Evolutionary conservation across 441 rosid species (phyloP).

Genomic region (Populus hybrid): DNA sequence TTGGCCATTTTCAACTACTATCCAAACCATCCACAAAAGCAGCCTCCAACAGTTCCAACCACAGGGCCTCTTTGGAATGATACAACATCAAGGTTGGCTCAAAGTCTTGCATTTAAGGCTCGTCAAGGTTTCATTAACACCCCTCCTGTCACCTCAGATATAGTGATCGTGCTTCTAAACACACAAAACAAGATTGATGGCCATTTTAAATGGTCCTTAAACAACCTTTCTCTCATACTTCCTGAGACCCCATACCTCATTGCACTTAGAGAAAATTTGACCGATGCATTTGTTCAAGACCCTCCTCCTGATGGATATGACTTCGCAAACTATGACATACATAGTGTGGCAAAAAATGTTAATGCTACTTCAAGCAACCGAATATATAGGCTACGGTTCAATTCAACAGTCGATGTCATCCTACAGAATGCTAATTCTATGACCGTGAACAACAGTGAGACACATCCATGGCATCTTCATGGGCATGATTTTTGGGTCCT

Average conservation of each 20-base stretch:
- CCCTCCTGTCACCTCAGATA: constrained; percentile 53
- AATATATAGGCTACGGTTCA: constrained; percentile 47
- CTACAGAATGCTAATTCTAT: constrained; percentile 62
- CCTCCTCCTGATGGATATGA: constrained; percentile 46
- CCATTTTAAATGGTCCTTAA: constrained; percentile 47
- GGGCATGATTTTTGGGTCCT: constrained; percentile 85
- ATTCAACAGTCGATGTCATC: constrained; percentile 55
- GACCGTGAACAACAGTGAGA: constrained; percentile 44
- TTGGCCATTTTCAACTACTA: constrained; percentile 36
- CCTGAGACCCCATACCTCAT: constrained; percentile 61
- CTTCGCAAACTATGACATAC: constrained; percentile 29
- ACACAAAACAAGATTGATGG: constrained; percentile 57
- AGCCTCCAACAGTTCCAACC: constrained; percentile 22
- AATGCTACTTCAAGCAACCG: constrained; percentile 40
- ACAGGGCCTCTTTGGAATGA: constrained; percentile 31
- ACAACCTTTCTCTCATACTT: constrained; percentile 54
- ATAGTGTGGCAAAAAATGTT: constrained; percentile 3
- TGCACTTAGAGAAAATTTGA: constrained; percentile 43
- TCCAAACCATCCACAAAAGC: constrained; percentile 37
- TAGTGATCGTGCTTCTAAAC: constrained; percentile 48
- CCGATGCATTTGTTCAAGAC: constrained; percentile 34
- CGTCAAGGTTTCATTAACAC: constrained; percentile 30
- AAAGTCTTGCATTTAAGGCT: constrained; percentile 53
- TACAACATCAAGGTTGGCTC: constrained; percentile 26
- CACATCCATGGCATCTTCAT: constrained; percentile 85